A percentile compares a stretch with the other conserved stretches of the same genome.
Conservation (phyloP, 306 rosid species). For the Mimosa pudica region DNA sequence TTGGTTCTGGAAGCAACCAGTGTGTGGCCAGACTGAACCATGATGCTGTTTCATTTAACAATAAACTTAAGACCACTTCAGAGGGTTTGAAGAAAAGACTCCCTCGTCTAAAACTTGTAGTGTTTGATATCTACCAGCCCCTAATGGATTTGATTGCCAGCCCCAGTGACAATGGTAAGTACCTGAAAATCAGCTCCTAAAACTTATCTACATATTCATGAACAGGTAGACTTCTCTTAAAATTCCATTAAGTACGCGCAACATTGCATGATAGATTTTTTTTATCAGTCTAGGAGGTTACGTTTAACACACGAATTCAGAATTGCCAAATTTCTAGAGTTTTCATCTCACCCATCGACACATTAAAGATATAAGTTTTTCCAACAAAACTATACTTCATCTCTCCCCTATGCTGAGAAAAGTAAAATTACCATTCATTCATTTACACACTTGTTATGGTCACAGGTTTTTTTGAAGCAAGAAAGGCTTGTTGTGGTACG, state of each 20-base stretch:
- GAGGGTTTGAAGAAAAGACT: slow-evolving; percentile 45
- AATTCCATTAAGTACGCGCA: slow-evolving; percentile 23
- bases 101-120: slow-evolving; percentile 54
- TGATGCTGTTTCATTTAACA: slow-evolving; percentile 58
- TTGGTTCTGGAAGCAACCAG: slow-evolving; percentile 60
- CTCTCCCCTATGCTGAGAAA: not conserved
- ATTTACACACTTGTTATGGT: slow-evolving; percentile 1
- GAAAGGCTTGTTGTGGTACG: slow-evolving; percentile 75
- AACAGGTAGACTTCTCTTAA: slow-evolving; percentile 12
- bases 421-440: not conserved
- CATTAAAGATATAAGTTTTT: not conserved
- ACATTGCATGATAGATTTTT: slow-evolving; percentile 29
- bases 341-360: not conserved
- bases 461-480: slow-evolving; percentile 55
- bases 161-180: slow-evolving; percentile 49
- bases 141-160: slow-evolving; percentile 49
- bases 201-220: slow-evolving; percentile 21
- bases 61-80: slow-evolving; percentile 54
- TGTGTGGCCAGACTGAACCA: slow-evolving; percentile 53
- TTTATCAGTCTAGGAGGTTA: not conserved
- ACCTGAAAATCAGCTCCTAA: slow-evolving; percentile 36
- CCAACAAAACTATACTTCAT: not conserved
- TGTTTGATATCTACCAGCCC: slow-evolving; percentile 56
- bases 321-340: not conserved
- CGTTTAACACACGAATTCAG: not conserved